A percentile compares a stretch with the other conserved stretches of the same genome.
Conservation (phyloP, 805 yeast genomes). For the Cyberlindnera maclurae region DNA sequence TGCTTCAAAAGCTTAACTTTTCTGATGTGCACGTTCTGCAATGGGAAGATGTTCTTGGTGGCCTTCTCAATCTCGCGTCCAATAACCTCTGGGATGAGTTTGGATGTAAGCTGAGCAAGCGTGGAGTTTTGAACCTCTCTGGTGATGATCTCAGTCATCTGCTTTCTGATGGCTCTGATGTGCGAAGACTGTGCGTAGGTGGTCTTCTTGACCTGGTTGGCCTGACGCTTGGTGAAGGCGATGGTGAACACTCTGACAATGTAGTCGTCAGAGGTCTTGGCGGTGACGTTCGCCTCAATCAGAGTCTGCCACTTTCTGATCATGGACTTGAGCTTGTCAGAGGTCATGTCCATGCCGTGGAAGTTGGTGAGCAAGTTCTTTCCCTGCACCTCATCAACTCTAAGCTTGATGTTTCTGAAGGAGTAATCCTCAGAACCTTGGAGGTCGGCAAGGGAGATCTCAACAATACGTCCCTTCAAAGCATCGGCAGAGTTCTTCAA, state of each 20-base stretch:
- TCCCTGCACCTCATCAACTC: constrained; percentile 99
- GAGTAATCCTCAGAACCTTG: constrained; percentile 99
- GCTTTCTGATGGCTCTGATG: constrained; percentile 78
- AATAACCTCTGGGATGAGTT: constrained; percentile 97
- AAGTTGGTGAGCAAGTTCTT: constrained; percentile 97
- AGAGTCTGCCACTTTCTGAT: constrained; percentile 99
- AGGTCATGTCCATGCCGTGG: constrained; percentile 98
- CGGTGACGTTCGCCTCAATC: constrained; percentile 97
- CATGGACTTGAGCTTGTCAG: constrained; percentile 94
- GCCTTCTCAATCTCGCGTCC: constrained; percentile 98
- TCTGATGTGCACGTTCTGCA: constrained; percentile 98
- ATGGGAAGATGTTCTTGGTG: constrained; percentile 90
- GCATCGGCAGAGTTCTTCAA: constrained; percentile 96
- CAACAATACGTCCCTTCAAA: constrained; percentile 95
- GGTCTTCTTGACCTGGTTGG: constrained; percentile 96
- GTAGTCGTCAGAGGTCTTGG: constrained; percentile 96
- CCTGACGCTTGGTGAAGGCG: constrained; percentile 97
- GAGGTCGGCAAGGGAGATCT: constrained; percentile 92
- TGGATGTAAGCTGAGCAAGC: constrained; percentile 91
- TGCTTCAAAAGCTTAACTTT: constrained; percentile 97
- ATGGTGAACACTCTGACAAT: constrained; percentile 92
- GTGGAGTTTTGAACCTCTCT: constrained; percentile 94
- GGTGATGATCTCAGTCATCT: constrained; percentile 92
- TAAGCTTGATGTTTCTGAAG: constrained; percentile 92
- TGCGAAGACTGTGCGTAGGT: constrained; percentile 97